Conservation (phyloP, 495 filamentous ascomycete species). For the Chlorociboria aeruginascens region DNA sequence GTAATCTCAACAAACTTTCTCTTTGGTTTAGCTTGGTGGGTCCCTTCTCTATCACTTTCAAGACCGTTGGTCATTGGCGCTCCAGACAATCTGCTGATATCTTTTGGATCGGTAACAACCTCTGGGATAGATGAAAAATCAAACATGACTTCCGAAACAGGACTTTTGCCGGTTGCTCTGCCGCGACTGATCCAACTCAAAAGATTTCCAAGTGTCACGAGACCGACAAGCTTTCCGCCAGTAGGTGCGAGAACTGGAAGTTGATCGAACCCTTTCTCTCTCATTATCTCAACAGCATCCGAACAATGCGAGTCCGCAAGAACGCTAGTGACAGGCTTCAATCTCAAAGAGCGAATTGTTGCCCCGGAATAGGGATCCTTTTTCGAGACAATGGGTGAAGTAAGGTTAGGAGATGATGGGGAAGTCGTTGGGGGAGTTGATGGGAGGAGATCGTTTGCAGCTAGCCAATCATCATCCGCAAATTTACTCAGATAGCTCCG, state of each 20-base stretch:
- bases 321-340: constrained; percentile 88
- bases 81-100: constrained; percentile 16
- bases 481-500: constrained; percentile 98
- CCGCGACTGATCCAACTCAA: constrained; percentile 77
- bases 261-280: constrained; percentile 93
- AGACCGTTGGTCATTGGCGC: constrained; percentile 13
- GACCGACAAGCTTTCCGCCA: constrained; percentile 64
- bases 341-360: constrained; percentile 66
- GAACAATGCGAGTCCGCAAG: constrained; percentile 53
- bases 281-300: constrained; percentile 91
- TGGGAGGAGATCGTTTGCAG: constrained; percentile 79
- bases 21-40: constrained; percentile 29
- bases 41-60: constrained; percentile 6
- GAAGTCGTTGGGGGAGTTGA: constrained; percentile 39
- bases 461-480: constrained; percentile 95
- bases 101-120: constrained; percentile 68
- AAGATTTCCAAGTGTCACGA: constrained; percentile 91
- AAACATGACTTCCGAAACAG: constrained; percentile 89
- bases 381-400: constrained; percentile 11
- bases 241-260: constrained; percentile 72
- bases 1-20: constrained; percentile 90
- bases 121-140: constrained; percentile 78
- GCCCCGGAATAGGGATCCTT: constrained; percentile 54
- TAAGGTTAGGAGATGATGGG: constrained; percentile 29
- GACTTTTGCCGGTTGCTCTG: constrained; percentile 56